Conservation (phyloP, 805 yeast genomes). For the Barnettozyma californica region DNA sequence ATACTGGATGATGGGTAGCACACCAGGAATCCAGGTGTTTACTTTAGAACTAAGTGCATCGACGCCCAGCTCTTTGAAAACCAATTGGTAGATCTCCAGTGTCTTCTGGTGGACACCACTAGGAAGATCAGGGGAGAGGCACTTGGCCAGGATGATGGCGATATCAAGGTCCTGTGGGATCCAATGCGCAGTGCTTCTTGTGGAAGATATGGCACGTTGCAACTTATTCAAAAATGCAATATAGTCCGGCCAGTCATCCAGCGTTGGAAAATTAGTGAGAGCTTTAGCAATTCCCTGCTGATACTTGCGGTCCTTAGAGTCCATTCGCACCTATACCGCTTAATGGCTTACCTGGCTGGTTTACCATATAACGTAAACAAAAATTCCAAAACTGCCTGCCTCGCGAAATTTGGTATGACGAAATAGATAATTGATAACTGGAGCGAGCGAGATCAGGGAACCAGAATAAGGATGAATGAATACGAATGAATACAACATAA, state of each 20-base stretch:
- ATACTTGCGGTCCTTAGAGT: constrained; percentile 65
- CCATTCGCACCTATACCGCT: constrained; percentile 23
- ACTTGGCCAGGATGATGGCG: constrained; percentile 67
- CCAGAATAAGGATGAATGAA: too few relatives aligned
- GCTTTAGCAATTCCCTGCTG: constrained; percentile 67
- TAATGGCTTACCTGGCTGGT: not conserved
- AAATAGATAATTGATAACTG: too few relatives aligned
- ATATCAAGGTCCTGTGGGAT: constrained; percentile 67
- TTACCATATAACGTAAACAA: not conserved
- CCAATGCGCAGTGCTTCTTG: constrained; percentile 35
- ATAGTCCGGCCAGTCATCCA: constrained; percentile 97
- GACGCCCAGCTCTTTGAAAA: constrained; percentile 59
- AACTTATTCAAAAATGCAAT: constrained; percentile 82
- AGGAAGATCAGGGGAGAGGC: constrained; percentile 77
- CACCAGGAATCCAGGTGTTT: constrained; percentile 86
- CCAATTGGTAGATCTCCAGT: constrained; percentile 64
- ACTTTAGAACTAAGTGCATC: constrained; percentile 50
- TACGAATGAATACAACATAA: not conserved
- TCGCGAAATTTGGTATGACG: constrained; percentile 1
- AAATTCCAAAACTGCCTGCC: not conserved
- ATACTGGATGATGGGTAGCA: constrained; percentile 82
- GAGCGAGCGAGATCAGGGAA: too few relatives aligned
- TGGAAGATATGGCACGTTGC: constrained; percentile 59
- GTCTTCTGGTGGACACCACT: constrained; percentile 95
- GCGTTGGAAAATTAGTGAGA: constrained; percentile 66